Evolutionary conservation across 306 rosid genomes (phyloP).

Genomic region (Biancaea sappan): DNA sequence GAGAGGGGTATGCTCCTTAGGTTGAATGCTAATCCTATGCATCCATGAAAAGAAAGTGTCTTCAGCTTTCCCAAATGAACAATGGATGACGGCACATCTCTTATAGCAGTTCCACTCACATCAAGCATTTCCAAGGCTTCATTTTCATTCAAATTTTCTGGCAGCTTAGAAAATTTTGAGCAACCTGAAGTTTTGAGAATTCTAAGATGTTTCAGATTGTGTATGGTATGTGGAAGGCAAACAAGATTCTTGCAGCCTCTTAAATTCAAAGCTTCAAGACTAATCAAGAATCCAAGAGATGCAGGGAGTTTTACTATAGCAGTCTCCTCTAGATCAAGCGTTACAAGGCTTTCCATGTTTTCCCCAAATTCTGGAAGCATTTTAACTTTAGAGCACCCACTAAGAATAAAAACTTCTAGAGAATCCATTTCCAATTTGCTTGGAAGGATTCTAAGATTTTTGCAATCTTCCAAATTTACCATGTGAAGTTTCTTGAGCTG

Average conservation of each 20-base stretch:
- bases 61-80: neutral
- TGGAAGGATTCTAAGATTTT: neutral
- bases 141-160: neutral
- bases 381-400: neutral
- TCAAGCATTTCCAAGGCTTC: neutral
- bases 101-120: neutral
- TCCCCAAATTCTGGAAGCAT: constrained; percentile 4
- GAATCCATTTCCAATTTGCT: neutral
- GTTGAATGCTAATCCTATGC: neutral
- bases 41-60: neutral
- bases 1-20: neutral
- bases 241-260: neutral
- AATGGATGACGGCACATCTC: neutral
- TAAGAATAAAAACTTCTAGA: neutral
- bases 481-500: neutral
- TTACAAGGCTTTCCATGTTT: neutral
- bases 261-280: neutral
- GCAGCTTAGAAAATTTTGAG: neutral
- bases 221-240: neutral
- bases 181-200: neutral
- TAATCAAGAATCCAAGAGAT: neutral
- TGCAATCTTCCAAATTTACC: neutral
- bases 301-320: neutral
- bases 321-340: neutral
- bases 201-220: neutral